Conservation (phyloP, 2,329 filamentous ascomycete genomes). For the Penicillium sp. region DNA sequence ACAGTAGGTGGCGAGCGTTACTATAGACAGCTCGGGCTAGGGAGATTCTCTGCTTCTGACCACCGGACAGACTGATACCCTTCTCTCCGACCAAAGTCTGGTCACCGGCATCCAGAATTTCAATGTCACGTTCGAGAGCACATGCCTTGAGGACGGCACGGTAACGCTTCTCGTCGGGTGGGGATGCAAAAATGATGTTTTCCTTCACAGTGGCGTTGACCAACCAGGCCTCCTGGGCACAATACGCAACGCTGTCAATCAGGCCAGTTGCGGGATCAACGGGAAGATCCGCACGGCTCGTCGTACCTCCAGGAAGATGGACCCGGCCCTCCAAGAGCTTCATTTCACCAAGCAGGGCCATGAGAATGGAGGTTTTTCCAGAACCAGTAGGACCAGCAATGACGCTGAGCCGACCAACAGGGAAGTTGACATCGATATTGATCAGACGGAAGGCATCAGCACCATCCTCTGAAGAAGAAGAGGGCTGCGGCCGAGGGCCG, state of each 20-base stretch:
- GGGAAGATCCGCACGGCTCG: slow-evolving; percentile 72
- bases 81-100: slow-evolving; percentile 95
- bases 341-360: slow-evolving; percentile 97
- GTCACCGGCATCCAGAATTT: slow-evolving; percentile 88
- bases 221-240: slow-evolving; percentile 93
- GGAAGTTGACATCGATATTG: slow-evolving; percentile 76
- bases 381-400: slow-evolving; percentile 90
- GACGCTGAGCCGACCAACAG: slow-evolving; percentile 81
- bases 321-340: slow-evolving; percentile 74
- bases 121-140: slow-evolving; percentile 81
- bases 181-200: slow-evolving; percentile 86
- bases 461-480: slow-evolving; percentile 55
- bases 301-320: slow-evolving; percentile 77
- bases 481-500: slow-evolving; percentile 50
- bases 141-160: slow-evolving; percentile 84
- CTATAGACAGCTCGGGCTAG: slow-evolving; percentile 96
- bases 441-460: slow-evolving; percentile 77
- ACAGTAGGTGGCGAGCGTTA: slow-evolving; percentile 79
- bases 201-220: slow-evolving; percentile 94
- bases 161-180: slow-evolving; percentile 77
- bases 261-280: slow-evolving; percentile 78
- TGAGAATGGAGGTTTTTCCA: slow-evolving; percentile 90
- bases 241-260: slow-evolving; percentile 90
- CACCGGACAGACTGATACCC: slow-evolving; percentile 91
- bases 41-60: slow-evolving; percentile 96